Evolutionary conservation across 1,139 yeast genomes (phyloP).

Genomic region (Pichia sp.): DNA sequence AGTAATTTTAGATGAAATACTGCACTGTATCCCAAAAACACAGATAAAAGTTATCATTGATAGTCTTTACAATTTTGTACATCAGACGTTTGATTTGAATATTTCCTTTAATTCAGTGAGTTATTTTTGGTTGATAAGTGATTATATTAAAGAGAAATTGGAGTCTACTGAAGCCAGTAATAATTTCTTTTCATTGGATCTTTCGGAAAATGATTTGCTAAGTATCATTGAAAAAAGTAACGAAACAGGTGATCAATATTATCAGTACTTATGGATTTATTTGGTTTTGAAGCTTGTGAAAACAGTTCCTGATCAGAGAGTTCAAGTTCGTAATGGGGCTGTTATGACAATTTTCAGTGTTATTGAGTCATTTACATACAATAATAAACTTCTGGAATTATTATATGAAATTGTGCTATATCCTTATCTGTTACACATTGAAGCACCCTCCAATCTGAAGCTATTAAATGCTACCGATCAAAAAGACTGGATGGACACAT

Average conservation of each 20-base stretch:
- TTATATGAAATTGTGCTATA: conserved; percentile 46
- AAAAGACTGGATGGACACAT: conserved; percentile 50
- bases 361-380: conserved; percentile 66
- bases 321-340: conserved; percentile 84
- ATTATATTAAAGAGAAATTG: conserved; percentile 41
- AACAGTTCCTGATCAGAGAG: conserved; percentile 55
- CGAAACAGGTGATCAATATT: conserved; percentile 16
- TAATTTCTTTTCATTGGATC: conserved; percentile 11
- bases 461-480: conserved; percentile 10
- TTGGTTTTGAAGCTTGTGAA: conserved; percentile 54
- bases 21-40: conserved; percentile 57
- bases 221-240: conserved; percentile 21
- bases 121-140: conserved; percentile 87
- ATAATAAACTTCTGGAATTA: conserved; percentile 49
- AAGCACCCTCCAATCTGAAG: conserved; percentile 11
- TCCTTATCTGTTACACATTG: conserved; percentile 31
- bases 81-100: conserved; percentile 66
- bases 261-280: conserved; percentile 50
- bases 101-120: conserved; percentile 87
- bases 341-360: conserved; percentile 82
- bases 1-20: conserved; percentile 75
- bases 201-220: conserved; percentile 24
- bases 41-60: conserved; percentile 62
- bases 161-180: conserved; percentile 8
- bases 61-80: conserved; percentile 62